Evolutionary conservation across 805 yeast genomes (phyloP), one percentile per base, ranked within the genome.

Genomic region (Metschnikowia continentalis): DNA sequence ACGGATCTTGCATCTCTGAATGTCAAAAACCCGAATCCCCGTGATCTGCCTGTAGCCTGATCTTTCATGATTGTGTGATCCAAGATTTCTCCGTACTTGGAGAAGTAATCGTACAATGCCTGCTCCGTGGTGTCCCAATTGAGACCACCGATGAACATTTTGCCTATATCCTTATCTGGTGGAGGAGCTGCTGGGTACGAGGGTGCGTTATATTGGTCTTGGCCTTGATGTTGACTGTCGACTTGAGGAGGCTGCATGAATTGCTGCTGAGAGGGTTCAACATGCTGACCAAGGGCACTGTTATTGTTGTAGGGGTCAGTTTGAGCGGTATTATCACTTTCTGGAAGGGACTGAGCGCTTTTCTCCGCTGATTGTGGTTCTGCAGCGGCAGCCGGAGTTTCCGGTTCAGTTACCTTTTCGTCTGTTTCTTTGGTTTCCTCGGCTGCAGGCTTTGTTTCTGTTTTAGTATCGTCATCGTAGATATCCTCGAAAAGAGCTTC

Each of bases 61-160:
- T 92, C 98, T 61, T 94, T 86, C 98, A 94, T 92, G 54, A 92
- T 92, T 37, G 92, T 88, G 62, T 88, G 81, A 58, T 91, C 97
- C 39, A 82, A 66, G 49, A 92, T 91, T 56, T 86, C 92, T 60
- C 99, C 99, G 66, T 81, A 92, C 67, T 91, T 85, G 44, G 85
- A 74, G 66, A 92, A 92, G 67, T 92, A 92, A 49, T 82, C 84
- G 58, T 79, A 83, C 70, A 92, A 73, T 33, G 86, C 82, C 55
- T 90, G 96, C 64, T 92, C 98, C 13, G 91, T 84, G 14, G 99
- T 92, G 65, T 92, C 97, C 98, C 98, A 92, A 64, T 92, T 94
- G 61, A 92, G 81, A 46, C 99, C 99, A 56, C 99, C 99, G 68
- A 90, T 82, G 63, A 90, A 90, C 96, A 90, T 88, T 66, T 90